phyloP scores from a whole-genome alignment of 306 rosid species.

The Fragaria vesca region DNA sequence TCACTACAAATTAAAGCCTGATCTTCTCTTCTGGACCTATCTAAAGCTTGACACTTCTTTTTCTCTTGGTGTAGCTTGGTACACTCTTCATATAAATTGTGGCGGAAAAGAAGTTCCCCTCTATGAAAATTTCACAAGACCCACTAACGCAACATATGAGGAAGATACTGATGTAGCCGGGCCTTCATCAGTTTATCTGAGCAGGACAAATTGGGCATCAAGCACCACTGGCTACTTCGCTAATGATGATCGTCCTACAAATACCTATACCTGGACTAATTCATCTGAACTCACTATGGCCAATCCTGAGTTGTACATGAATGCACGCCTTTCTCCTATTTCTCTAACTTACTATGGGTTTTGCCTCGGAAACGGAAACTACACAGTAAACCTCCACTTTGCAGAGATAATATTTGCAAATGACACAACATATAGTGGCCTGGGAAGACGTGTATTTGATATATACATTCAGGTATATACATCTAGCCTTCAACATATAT shows the following conservation, averaged over 20 bases:
- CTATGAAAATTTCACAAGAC: background rate
- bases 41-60: background rate
- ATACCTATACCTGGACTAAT: conserved; percentile 27
- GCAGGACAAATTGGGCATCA: conserved; percentile 47
- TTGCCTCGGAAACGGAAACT: conserved; percentile 38
- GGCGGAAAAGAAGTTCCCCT: conserved; percentile 35
- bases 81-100: conserved; percentile 56
- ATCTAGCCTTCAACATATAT: background rate
- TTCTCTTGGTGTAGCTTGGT: conserved; percentile 29
- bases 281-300: conserved; percentile 25
- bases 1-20: no score
- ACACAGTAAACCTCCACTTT: conserved; percentile 42
- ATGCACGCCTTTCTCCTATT: conserved; percentile 64
- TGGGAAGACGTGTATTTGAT: conserved; percentile 52
- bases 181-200: conserved; percentile 23
- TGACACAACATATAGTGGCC: conserved; percentile 25
- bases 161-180: conserved; percentile 32
- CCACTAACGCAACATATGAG: conserved; percentile 25
- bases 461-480: conserved; percentile 44
- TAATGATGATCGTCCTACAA: conserved; percentile 10
- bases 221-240: conserved; percentile 51
- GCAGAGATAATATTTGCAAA: conserved; percentile 36
- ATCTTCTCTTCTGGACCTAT: background rate
- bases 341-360: conserved; percentile 47
- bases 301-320: conserved; percentile 40